A percentile compares a stretch with the other conserved stretches of the same genome.
Evolutionary conservation across 495 filamentous ascomycete genomes (phyloP).

Genomic region (Penicillium manginii): DNA sequence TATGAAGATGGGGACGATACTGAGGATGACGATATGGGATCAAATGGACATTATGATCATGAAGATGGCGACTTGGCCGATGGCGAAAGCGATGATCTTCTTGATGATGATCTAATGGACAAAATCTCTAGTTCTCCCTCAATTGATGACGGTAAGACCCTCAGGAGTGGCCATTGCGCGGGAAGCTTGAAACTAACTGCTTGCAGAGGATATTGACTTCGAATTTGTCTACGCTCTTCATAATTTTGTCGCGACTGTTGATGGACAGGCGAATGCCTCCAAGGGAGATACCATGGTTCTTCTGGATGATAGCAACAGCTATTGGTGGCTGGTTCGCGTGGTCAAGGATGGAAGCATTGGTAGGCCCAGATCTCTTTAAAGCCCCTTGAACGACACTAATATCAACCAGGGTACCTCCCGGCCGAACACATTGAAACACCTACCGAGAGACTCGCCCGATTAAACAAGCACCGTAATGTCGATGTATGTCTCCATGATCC

Average conservation of each 20-base stretch:
- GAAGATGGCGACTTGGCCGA: slow-evolving; percentile 71
- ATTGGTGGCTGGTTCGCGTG: slow-evolving; percentile 98
- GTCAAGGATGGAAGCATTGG: slow-evolving; percentile 98
- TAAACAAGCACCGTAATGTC: slow-evolving; percentile 98
- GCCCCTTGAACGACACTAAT: slow-evolving; percentile 23
- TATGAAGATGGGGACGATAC: slow-evolving; percentile 46
- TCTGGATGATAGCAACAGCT: slow-evolving; percentile 98
- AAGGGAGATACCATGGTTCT: slow-evolving; percentile 99
- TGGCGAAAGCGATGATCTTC: slow-evolving; percentile 71
- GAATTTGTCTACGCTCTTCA: slow-evolving; percentile 98
- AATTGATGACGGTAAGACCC: slow-evolving; percentile 93
- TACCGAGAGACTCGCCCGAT: slow-evolving; percentile 85
- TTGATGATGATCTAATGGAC: slow-evolving; percentile 93
- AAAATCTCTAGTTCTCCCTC: slow-evolving; percentile 97
- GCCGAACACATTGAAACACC: slow-evolving; percentile 99
- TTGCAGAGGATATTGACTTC: slow-evolving; percentile 97
- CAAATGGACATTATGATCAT: slow-evolving; percentile 51
- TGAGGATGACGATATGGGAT: slow-evolving; percentile 39
- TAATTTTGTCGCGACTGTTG: slow-evolving; percentile 96
- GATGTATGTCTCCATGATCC: slow-evolving; percentile 65
- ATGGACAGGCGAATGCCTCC: slow-evolving; percentile 96
- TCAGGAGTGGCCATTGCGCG: slow-evolving; percentile 8
- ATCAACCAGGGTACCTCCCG: slow-evolving; percentile 78
- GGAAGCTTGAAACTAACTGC: slow-evolving; percentile 60
- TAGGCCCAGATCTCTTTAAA: slow-evolving; percentile 42